These are phyloP conservation scores for Crithidia acanthocephali DNA, from an alignment of 208 protist genomes.

Conservation along the genomic window DNA sequence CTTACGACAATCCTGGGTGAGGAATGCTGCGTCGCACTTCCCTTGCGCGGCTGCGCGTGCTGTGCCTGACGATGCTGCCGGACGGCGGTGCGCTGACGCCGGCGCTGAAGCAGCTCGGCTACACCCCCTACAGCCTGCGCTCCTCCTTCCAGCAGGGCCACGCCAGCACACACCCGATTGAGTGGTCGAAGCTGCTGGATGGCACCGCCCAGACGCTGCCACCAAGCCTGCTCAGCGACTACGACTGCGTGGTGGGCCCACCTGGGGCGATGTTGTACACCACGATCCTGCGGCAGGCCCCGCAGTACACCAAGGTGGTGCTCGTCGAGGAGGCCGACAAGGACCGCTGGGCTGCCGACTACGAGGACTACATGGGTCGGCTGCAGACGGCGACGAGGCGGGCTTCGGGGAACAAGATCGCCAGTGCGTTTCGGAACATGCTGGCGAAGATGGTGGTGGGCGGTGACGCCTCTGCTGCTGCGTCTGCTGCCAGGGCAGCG, in stretches of 20 bases:
- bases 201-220: conserved; percentile 17
- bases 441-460: conserved; percentile 60
- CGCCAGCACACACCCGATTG: conserved; percentile 50
- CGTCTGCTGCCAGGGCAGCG: background rate
- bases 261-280: conserved; percentile 60
- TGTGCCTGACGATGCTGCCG: conserved; percentile 76
- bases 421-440: conserved; percentile 56
- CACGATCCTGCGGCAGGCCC: conserved; percentile 57
- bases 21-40: conserved; percentile 28
- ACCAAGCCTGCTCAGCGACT: conserved; percentile 47
- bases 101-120: conserved; percentile 61
- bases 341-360: conserved; percentile 45
- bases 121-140: conserved; percentile 71
- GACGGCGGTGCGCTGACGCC: conserved; percentile 60
- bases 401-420: conserved; percentile 39
- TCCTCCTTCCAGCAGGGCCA: conserved; percentile 51
- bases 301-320: conserved; percentile 79
- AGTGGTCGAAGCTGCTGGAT: conserved; percentile 53
- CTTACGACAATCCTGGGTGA: no score
- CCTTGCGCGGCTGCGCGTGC: conserved; percentile 43
- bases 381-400: conserved; percentile 36
- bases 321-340: conserved; percentile 75
- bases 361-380: conserved; percentile 38
- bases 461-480: background rate
- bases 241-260: conserved; percentile 66